A percentile compares a stretch with the other conserved stretches of the same genome.
Conservation (phyloP, 2,329 filamentous ascomycete genomes). For the Cyphellophora attinorum region DNA sequence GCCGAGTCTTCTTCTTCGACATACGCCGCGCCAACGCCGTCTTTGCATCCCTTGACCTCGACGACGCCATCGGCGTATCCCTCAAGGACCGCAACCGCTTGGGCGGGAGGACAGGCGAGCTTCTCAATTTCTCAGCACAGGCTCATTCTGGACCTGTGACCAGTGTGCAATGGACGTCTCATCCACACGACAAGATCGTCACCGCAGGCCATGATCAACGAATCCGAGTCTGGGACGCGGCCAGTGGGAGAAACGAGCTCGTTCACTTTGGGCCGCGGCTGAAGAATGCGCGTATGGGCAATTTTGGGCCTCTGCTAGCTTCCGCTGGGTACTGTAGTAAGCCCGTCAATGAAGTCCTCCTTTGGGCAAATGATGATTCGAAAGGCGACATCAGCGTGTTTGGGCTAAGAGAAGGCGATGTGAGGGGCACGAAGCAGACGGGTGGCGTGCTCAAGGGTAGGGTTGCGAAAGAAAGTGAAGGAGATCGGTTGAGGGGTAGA, state of each 20-base stretch:
- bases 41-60: conserved; percentile 70
- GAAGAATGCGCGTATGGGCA: conserved; percentile 55
- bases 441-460: conserved; percentile 36
- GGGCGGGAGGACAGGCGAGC: conserved; percentile 20
- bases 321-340: conserved; percentile 48
- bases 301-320: conserved; percentile 50
- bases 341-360: conserved; percentile 54
- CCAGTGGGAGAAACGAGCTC: conserved; percentile 73
- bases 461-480: conserved; percentile 14
- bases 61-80: conserved; percentile 63
- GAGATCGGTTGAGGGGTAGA: conserved; percentile 6
- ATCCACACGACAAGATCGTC: conserved; percentile 60
- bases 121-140: conserved; percentile 35
- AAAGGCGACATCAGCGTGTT: conserved; percentile 64
- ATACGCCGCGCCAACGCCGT: conserved; percentile 68
- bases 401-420: conserved; percentile 65
- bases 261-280: conserved; percentile 78
- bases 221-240: conserved; percentile 78
- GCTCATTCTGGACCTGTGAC: conserved; percentile 80
- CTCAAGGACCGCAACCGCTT: conserved; percentile 2
- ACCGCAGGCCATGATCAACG: conserved; percentile 75
- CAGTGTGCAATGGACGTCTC: conserved; percentile 72
- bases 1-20: conserved; percentile 78
- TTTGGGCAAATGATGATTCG: conserved; percentile 69
- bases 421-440: conserved; percentile 62